These are phyloP conservation scores for Sporormia fimetaria DNA, from an alignment of 495 filamentous ascomycete species.

Conservation along the genomic window DNA sequence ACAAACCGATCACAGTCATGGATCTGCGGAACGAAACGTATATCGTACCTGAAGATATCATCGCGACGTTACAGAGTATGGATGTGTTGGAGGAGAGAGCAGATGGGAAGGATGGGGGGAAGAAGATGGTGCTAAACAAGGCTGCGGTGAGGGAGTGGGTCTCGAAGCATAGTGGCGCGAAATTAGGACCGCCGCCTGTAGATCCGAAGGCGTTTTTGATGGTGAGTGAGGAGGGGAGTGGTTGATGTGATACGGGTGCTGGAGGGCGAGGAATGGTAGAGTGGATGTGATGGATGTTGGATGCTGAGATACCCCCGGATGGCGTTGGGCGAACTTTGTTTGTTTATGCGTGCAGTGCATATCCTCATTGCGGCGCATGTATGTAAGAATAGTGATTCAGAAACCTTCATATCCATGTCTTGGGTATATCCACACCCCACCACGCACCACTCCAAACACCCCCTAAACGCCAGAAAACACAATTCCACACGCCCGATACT, in stretches of 20 bases:
- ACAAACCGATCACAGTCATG: conserved; percentile 42
- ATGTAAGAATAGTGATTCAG: no score
- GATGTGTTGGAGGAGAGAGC: conserved; percentile 51
- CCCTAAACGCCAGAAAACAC: background rate
- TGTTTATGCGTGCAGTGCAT: no score
- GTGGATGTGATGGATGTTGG: background rate
- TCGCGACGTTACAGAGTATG: conserved; percentile 68
- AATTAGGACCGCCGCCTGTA: conserved; percentile 39
- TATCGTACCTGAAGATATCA: conserved; percentile 71
- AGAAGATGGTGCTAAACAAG: conserved; percentile 44
- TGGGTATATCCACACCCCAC: no score
- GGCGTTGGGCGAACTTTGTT: conserved; percentile 7
- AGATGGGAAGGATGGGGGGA: conserved; percentile 32
- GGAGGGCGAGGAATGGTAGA: conserved; percentile 12
- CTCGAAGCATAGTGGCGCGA: conserved; percentile 35
- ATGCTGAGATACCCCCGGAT: background rate
- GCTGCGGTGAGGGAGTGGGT: conserved; percentile 45
- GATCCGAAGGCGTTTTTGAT: conserved; percentile 46
- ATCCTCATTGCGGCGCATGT: no score
- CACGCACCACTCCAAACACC: conserved; percentile 1
- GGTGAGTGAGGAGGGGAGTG: conserved; percentile 20
- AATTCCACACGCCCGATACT: background rate
- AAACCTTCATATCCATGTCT: no score
- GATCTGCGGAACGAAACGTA: conserved; percentile 56
- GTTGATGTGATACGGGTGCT: no score